Evolutionary conservation across 129 eudicot genomes (phyloP), one percentile per base, ranked within the genome.

Genomic region (Tanacetum coccineum): DNA sequence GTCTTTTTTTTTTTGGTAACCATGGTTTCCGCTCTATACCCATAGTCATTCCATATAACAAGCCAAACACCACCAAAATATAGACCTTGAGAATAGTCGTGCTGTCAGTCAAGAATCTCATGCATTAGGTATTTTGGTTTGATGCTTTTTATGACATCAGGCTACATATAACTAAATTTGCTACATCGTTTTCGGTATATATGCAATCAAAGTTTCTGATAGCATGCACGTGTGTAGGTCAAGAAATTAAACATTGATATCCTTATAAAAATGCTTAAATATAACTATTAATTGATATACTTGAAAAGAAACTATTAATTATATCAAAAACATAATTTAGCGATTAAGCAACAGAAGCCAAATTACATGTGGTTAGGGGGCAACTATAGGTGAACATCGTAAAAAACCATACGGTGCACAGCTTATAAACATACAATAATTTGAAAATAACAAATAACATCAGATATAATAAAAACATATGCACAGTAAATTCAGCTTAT

Each of bases 71-170:
- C n/a, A 18, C 25, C 45, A n/a, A 36, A 44, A 32, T 32, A 49
- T 67, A 48, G 14, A 49, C 71, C 59, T 26, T 9, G 53, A 53
- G 63, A 52, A 11, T 52, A 52, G 63, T 36, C 32, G 73, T 56
- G 20, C 48, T 17, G 15, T 20, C 20, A 39, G 39, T 32, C 40
- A 32, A 32, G 40, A 32, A 32, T 32, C 40, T 32, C 40, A 32
- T 32, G 40, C 8, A 32, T 32, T 32, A 32, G 40, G 40, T 6
- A 32, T 32, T n/a, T 32, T 6, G 7, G 40, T 44, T 70, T 14
- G 28, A 70, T 12, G 45, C n/a, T 44, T 70, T 42, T 39, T 39
- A 57, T 18, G 46, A 10, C 42, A 8, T 17, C 12, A 2, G 17
- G 56, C 17, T 44, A 44, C 40, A 32, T 25, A 44, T 42, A 55